phyloP scores from a whole-genome alignment of 371 early-diverging fungal genomes.

The Lichtheimia ornata region DNA sequence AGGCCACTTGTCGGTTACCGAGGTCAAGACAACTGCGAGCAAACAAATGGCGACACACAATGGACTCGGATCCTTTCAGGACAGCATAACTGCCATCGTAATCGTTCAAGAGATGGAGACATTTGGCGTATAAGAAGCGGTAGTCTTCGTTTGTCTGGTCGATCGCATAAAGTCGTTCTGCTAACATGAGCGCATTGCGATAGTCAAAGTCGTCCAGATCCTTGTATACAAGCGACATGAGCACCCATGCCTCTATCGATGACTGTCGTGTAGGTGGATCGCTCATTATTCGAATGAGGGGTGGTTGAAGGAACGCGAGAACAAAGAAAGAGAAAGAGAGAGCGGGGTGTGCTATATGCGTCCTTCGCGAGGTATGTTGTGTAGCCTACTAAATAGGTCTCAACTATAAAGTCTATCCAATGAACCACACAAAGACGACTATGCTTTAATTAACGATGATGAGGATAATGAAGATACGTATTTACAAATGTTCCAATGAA shows the following conservation, averaged over 20 bases:
- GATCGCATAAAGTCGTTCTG: conserved; percentile 52
- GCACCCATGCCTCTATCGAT: conserved; percentile 42
- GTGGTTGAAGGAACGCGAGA: too few relatives aligned
- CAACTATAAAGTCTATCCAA: too few relatives aligned
- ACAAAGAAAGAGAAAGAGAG: too few relatives aligned
- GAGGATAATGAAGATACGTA: too few relatives aligned
- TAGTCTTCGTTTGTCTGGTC: conserved; percentile 40
- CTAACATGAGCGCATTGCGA: conserved; percentile 40
- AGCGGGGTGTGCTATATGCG: too few relatives aligned
- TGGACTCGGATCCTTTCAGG: conserved; percentile 21
- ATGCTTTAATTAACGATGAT: too few relatives aligned
- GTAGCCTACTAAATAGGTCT: too few relatives aligned
- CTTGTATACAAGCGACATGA: conserved; percentile 40
- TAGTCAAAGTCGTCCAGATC: conserved; percentile 50
- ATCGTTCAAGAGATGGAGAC: conserved; percentile 35
- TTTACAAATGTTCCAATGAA: background rate
- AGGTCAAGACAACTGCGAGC: conserved; percentile 46
- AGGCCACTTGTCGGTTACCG: conserved; percentile 44
- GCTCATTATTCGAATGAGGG: background rate
- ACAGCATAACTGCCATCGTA: conserved; percentile 37
- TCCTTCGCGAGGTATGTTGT: too few relatives aligned
- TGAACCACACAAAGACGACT: too few relatives aligned
- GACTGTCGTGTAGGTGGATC: conserved; percentile 11
- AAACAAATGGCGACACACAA: conserved; percentile 42
- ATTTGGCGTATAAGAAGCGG: conserved; percentile 42